These are phyloP conservation scores for Aphanomyces stellatus DNA, from an alignment of 352 stramenopile genomes.

Conservation along the genomic window DNA sequence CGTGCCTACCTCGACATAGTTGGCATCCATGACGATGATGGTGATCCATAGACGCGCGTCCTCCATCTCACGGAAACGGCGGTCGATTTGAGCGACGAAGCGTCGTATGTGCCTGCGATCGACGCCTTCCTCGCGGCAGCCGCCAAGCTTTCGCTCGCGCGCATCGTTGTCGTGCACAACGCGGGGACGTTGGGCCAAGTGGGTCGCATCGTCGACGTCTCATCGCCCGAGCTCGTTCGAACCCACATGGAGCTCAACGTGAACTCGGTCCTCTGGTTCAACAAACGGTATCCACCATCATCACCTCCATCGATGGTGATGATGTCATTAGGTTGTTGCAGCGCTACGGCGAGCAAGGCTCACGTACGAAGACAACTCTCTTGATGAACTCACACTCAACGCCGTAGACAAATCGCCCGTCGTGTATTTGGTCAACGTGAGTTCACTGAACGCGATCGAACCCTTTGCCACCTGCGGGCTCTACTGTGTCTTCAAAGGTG, in stretches of 20 bases:
- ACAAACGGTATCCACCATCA: slow-evolving; percentile 59
- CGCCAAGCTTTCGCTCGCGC: slow-evolving; percentile 13
- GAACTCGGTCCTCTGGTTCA: slow-evolving; percentile 75
- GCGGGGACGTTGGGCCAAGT: slow-evolving; percentile 69
- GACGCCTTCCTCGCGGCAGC: slow-evolving; percentile 34
- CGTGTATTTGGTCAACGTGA: slow-evolving; percentile 67
- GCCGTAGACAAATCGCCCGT: slow-evolving; percentile 22
- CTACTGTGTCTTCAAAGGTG: slow-evolving; percentile 74
- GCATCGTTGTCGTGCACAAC: slow-evolving; percentile 72
- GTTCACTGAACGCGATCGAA: slow-evolving; percentile 72
- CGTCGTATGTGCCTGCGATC: slow-evolving; percentile 42
- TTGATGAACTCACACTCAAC: slow-evolving; percentile 17
- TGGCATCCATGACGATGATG: background rate
- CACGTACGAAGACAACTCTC: background rate
- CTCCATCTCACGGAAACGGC: slow-evolving; percentile 9
- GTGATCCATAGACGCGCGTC: background rate
- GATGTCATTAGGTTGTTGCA: slow-evolving; percentile 51
- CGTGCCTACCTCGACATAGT: background rate
- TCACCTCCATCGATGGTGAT: no score
- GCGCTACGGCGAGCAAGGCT: slow-evolving; percentile 33
- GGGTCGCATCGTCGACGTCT: slow-evolving; percentile 41
- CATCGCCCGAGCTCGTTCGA: slow-evolving; percentile 32
- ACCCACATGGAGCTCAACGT: slow-evolving; percentile 79
- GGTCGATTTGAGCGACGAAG: slow-evolving; percentile 39
- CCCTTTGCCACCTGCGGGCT: slow-evolving; percentile 67